These are phyloP conservation scores for Teratosphaeria destructans DNA, from an alignment of 2,329 filamentous ascomycete species.

Conservation along the genomic window DNA sequence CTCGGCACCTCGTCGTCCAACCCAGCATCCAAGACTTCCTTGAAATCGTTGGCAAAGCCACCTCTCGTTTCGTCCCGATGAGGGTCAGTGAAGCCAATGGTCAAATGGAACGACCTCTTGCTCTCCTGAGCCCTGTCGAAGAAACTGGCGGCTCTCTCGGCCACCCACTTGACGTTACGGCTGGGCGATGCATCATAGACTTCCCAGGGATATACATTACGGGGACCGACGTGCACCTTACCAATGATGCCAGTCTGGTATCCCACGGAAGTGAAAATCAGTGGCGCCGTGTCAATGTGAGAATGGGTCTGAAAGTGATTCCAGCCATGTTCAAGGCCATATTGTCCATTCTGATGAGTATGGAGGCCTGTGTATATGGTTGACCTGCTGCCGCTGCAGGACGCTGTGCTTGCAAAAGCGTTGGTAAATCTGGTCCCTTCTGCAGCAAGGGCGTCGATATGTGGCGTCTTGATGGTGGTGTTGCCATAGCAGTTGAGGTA, in stretches of 20 bases:
- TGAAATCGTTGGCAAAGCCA: conserved; percentile 36
- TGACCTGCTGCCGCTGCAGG: conserved; percentile 38
- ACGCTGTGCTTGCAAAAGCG: conserved; percentile 38
- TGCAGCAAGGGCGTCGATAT: conserved; percentile 32
- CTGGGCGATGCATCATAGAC: conserved; percentile 31
- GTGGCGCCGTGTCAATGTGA: conserved; percentile 33
- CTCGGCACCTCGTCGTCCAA: conserved; percentile 7
- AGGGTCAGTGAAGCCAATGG: conserved; percentile 38
- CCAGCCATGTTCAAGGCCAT: conserved; percentile 31
- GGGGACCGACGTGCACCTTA: conserved; percentile 40
- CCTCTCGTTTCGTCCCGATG: conserved; percentile 33
- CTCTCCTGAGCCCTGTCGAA: conserved; percentile 27
- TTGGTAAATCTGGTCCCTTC: conserved; percentile 29
- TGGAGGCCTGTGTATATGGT: conserved; percentile 42
- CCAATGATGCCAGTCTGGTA: conserved; percentile 40
- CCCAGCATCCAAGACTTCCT: conserved; percentile 8
- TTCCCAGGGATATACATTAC: conserved; percentile 33
- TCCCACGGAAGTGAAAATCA: conserved; percentile 29
- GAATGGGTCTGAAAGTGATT: conserved; percentile 38
- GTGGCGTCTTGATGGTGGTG: conserved; percentile 25
- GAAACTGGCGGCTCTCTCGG: conserved; percentile 30
- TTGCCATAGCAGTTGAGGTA: conserved; percentile 29
- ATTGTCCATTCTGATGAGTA: conserved; percentile 40
- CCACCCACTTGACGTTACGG: conserved; percentile 34
- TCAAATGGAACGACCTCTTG: conserved; percentile 34